Evolutionary conservation across 768 basidiomycete species (phyloP), one percentile per base, ranked within the genome.

Genomic region (Rhodotorula diobovata): DNA sequence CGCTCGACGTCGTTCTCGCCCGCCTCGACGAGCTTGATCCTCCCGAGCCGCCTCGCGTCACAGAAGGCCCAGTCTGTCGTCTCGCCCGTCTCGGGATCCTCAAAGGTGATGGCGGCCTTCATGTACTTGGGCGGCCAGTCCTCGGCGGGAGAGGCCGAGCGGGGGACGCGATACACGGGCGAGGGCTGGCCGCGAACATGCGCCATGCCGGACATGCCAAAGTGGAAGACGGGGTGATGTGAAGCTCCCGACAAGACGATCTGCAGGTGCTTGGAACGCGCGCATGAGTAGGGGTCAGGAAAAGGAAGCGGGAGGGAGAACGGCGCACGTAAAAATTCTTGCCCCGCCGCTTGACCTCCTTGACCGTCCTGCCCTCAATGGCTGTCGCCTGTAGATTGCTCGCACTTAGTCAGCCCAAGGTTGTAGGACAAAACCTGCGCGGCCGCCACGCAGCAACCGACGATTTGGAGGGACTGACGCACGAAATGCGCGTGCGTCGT

Each of bases 271-370:
- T n/a, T 20, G 28, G 21, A 39, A 20, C 4, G 37, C 32, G 25
- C 25, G 25, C 15, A 46, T 4, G 39, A 25, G n/a, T 25, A 34
- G 25, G 39, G 5, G 62, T 8, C 20, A 9, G 10, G 45, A 21
- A 21, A 21, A 4, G 45, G 20, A 21, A 2, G 16, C 1, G 23
- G 23, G 45, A 21, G 45, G 16, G 58, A n/a, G 28, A 8, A 57
- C 55, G n/a, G 66, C 81, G 37, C 25, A 81, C 81, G 73, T 81
- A 81, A 58, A 77, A 77, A 56, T 75, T 70, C 65, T 77, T 77
- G 35, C 77, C 77, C 2, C 64, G 54, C 0, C 77, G 60, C 23
- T 53, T 60, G 46, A 77, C 73, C 2, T 46, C 59, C n/a, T 59
- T 39, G 30, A 77, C 73, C 5, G 55, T 55, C 57, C 73, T 74